Base-by-base conservation (phyloP, 768 basidiomycete genomes). In the Pleurotus djamor region DNA sequence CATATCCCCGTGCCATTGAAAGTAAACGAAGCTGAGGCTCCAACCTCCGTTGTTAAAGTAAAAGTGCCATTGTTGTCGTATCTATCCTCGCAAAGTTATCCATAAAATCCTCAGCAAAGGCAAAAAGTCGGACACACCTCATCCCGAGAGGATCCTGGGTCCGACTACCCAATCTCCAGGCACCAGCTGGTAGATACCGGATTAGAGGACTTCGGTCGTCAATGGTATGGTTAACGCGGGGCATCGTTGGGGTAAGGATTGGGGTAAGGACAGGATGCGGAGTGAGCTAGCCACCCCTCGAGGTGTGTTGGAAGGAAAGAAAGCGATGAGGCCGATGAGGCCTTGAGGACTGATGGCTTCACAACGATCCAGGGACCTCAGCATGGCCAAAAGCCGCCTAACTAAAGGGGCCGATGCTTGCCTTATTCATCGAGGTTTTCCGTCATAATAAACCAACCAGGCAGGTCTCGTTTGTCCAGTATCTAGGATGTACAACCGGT, bases 1-100 rank as follows among this genome's bases (percentile, higher is more conserved):
- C 59, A 52, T 8, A 52, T 34, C 7, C 59, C 52, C 9, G 52
- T 60, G n/a, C 59, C 59, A 33, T 60, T 60, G 44, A 60, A 60
- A 1, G 43, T 55, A 37, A 60, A 60, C 8, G 52, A 48, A 10
- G 59, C 59, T 7, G 52, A 35, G 6, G 59, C 12, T 7, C 28
- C 41, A n/a, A 9, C 33, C 14, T 37, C 32, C n/a, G 32, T 57
- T 12, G 50, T 44, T 4, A 57, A 28, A 8, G 54, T 60, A 28
- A 60, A 60, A 7, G 59, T 59, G 4, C 59, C 59, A 33, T 52
- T 52, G 28, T 59, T 54, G 38, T n/a, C 16, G 14, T 54, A 52
- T 37, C 59, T 59, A 17, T 1, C 21, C 21, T 1, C 21, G 21
- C 21, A 28, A 28, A 28, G 1, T 28, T 28, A 28, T 28, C 21